A percentile compares a stretch with the other conserved stretches of the same genome.
Conservation (phyloP, 495 filamentous ascomycete genomes). For the Podospora pseudocomata region DNA sequence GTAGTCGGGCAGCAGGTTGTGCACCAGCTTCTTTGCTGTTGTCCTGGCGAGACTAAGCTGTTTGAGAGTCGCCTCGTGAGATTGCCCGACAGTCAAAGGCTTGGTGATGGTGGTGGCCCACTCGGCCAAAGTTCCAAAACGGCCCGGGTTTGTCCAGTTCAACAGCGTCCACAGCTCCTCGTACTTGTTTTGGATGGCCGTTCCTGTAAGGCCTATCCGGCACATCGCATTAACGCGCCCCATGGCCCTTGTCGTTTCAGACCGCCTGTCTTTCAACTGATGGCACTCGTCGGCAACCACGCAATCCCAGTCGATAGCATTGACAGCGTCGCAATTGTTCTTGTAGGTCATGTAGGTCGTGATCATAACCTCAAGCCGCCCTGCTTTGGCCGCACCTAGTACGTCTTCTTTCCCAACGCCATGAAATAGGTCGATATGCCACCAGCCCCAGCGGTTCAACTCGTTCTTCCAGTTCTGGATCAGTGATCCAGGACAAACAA, state of each 20-base stretch:
- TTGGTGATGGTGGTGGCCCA: conserved; percentile 77
- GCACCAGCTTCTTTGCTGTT: conserved; percentile 79
- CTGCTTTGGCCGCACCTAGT: conserved; percentile 68
- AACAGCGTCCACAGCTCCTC: conserved; percentile 95
- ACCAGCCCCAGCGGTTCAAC: conserved; percentile 89
- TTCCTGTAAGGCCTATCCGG: conserved; percentile 89
- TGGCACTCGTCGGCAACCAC: conserved; percentile 98
- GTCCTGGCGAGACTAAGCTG: conserved; percentile 77
- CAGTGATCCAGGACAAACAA: conserved; percentile 83
- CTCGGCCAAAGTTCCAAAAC: conserved; percentile 69
- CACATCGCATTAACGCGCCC: conserved; percentile 90
- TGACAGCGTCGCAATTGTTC: conserved; percentile 67
- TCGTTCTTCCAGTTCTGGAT: conserved; percentile 91
- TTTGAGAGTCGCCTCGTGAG: conserved; percentile 81
- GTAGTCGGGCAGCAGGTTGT: conserved; percentile 86
- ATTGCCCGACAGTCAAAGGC: conserved; percentile 80
- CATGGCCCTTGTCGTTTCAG: conserved; percentile 81
- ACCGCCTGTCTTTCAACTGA: conserved; percentile 73
- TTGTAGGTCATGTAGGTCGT: conserved; percentile 92
- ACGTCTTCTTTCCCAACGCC: conserved; percentile 69
- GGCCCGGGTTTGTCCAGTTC: conserved; percentile 94
- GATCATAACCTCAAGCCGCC: conserved; percentile 81
- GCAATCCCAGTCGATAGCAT: conserved; percentile 89
- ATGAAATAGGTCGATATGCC: conserved; percentile 82
- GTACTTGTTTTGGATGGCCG: conserved; percentile 97